These are phyloP conservation scores for Coniochaeta pulveracea DNA, from an alignment of 2,329 filamentous ascomycete species.

Conservation along the genomic window DNA sequence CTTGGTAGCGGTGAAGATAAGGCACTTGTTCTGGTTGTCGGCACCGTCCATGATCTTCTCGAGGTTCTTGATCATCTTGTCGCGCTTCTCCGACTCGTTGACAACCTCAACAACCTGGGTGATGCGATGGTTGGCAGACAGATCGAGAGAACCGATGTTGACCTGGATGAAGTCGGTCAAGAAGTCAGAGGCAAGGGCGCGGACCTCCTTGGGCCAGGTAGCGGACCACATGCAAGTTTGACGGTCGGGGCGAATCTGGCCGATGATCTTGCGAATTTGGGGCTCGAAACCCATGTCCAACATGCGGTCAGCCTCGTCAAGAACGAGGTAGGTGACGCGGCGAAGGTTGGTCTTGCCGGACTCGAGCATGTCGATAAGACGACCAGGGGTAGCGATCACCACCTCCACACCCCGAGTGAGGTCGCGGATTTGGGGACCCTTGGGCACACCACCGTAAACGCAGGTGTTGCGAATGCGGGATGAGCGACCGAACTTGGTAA, in stretches of 20 bases:
- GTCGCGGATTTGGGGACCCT: constrained; percentile 93
- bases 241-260: constrained; percentile 93
- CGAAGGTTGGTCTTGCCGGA: constrained; percentile 96
- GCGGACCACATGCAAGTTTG: constrained; percentile 99
- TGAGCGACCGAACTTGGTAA: constrained; percentile 96
- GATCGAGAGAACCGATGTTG: constrained; percentile 93
- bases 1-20: constrained; percentile 90
- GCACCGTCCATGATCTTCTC: constrained; percentile 98
- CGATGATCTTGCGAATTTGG: constrained; percentile 97
- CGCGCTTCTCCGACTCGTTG: constrained; percentile 93
- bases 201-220: constrained; percentile 98
- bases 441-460: constrained; percentile 97
- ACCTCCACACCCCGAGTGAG: constrained; percentile 93
- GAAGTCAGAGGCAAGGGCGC: constrained; percentile 82
- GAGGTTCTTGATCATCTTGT: constrained; percentile 92
- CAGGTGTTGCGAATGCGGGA: constrained; percentile 98
- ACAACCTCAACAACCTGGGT: constrained; percentile 97
- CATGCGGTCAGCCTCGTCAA: constrained; percentile 99
- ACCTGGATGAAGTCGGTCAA: constrained; percentile 96
- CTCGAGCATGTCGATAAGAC: constrained; percentile 97
- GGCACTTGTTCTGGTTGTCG: constrained; percentile 83
- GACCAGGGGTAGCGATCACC: constrained; percentile 94
- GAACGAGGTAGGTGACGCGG: constrained; percentile 93
- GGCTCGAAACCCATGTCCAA: constrained; percentile 99
- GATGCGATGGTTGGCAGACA: constrained; percentile 95